Percentiles rank a stretch among this genome's conserved stretches.
Evolutionary conservation across 164 flowering plant species (phyloP).

Genomic region (Cinnamomum micranthum): DNA sequence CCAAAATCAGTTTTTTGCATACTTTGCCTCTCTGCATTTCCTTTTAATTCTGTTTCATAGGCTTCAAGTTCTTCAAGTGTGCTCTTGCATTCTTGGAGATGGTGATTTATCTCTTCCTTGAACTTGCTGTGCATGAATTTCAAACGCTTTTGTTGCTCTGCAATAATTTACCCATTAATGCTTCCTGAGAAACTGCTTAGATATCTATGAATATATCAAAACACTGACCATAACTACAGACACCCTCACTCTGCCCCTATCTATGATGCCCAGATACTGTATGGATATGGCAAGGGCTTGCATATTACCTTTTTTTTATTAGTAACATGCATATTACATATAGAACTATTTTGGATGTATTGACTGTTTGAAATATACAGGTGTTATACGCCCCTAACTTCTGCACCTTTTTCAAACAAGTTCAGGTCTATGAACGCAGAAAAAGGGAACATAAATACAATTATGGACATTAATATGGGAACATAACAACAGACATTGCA

Average conservation of each 20-base stretch:
- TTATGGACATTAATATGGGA: neutral
- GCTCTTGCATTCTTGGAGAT: constrained; percentile 55
- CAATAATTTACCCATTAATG: constrained; percentile 17
- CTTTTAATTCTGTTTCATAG: constrained; percentile 51
- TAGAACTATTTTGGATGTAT: too few relatives aligned
- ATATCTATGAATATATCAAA: neutral
- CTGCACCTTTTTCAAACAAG: too few relatives aligned
- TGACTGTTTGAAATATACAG: too few relatives aligned
- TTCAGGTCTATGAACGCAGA: too few relatives aligned
- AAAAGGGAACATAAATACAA: neutral
- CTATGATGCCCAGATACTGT: too few relatives aligned
- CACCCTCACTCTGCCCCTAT: neutral
- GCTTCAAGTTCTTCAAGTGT: constrained; percentile 59
- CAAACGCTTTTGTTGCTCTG: constrained; percentile 72
- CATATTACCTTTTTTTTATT: too few relatives aligned
- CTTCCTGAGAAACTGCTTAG: neutral
- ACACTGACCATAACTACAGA: neutral
- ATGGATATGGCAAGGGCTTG: too few relatives aligned
- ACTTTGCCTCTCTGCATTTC: constrained; percentile 62
- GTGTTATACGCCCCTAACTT: too few relatives aligned
- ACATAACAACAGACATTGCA: neutral
- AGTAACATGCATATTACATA: too few relatives aligned
- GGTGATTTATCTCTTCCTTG: constrained; percentile 58
- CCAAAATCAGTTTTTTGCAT: constrained; percentile 4
- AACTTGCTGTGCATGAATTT: constrained; percentile 49